Percentiles rank a stretch among this genome's conserved stretches.
Evolutionary conservation across 108 stramenopile genomes (phyloP).

Genomic region (Stephanodiscus minutulus): DNA sequence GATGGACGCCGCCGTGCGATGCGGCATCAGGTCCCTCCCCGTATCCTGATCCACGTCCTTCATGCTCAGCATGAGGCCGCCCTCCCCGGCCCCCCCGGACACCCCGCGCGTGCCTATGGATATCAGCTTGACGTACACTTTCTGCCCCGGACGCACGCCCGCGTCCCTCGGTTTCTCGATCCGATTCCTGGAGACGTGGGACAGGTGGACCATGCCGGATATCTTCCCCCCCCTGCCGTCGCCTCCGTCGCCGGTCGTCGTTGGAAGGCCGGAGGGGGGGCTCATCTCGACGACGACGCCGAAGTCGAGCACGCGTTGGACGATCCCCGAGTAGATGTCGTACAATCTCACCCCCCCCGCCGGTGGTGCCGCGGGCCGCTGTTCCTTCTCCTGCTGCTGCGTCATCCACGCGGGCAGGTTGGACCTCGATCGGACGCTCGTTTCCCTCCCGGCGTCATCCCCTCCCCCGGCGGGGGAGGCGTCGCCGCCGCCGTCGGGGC

Average conservation of each 20-base stretch:
- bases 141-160: slow-evolving; percentile 72
- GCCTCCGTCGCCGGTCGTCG: background rate
- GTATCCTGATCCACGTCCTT: slow-evolving; percentile 95
- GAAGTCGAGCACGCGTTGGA: slow-evolving; percentile 90
- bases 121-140: slow-evolving; percentile 91
- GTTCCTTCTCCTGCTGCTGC: slow-evolving; percentile 22
- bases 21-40: slow-evolving; percentile 90
- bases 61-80: slow-evolving; percentile 78
- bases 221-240: slow-evolving; percentile 14
- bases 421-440: slow-evolving; percentile 55
- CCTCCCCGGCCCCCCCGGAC: slow-evolving; percentile 42
- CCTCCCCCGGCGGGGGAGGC: background rate
- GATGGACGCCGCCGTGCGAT: slow-evolving; percentile 53
- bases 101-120: slow-evolving; percentile 58
- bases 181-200: slow-evolving; percentile 67
- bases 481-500: slow-evolving; percentile 1
- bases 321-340: slow-evolving; percentile 80
- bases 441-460: slow-evolving; percentile 33
- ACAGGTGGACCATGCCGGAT: slow-evolving; percentile 91
- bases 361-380: slow-evolving; percentile 24
- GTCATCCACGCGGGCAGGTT: slow-evolving; percentile 94
- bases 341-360: slow-evolving; percentile 61
- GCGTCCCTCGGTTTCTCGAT: slow-evolving; percentile 57
- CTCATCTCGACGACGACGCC: slow-evolving; percentile 86
- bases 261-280: slow-evolving; percentile 1